A percentile compares a stretch with the other conserved stretches of the same genome.
These are phyloP conservation scores for Coleophoma eucalyptorum DNA, from an alignment of 2,329 filamentous ascomycete genomes.

Conservation along the genomic window DNA sequence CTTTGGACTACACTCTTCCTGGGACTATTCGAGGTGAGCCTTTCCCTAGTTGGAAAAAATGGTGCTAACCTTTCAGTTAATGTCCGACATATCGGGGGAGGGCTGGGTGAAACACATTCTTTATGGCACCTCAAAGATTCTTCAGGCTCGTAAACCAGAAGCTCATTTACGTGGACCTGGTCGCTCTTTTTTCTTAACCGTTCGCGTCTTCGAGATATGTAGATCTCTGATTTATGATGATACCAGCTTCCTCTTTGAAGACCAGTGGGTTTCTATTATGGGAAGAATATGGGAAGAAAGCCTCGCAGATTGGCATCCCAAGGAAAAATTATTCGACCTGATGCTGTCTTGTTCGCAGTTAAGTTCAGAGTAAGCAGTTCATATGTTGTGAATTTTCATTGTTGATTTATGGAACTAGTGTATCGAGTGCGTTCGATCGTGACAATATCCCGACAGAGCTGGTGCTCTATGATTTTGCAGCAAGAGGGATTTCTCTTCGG, in stretches of 20 bases:
- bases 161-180: constrained; percentile 9
- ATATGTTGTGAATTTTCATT: not conserved
- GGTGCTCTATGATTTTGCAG: constrained; percentile 4
- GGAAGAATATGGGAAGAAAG: constrained; percentile 6
- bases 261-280: constrained; percentile 9
- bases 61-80: constrained; percentile 2
- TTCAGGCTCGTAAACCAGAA: constrained; percentile 14
- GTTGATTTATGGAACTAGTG: not conserved
- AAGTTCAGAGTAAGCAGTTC: constrained; percentile 5
- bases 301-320: constrained; percentile 13
- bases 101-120: constrained; percentile 20
- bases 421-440: not conserved
- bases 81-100: constrained; percentile 16
- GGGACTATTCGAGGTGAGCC: constrained; percentile 14
- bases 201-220: constrained; percentile 19
- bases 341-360: constrained; percentile 13
- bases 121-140: constrained; percentile 18
- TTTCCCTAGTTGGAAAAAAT: no score
- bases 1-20: constrained; percentile 20
- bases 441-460: not conserved
- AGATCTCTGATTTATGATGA: constrained; percentile 14
- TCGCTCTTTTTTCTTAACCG: constrained; percentile 15
- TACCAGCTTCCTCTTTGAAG: constrained; percentile 12
- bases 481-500: constrained; percentile 7
- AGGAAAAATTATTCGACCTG: constrained; percentile 14